phyloP scores from a whole-genome alignment of 306 rosid species.

The Casuarina cunninghamiana region DNA sequence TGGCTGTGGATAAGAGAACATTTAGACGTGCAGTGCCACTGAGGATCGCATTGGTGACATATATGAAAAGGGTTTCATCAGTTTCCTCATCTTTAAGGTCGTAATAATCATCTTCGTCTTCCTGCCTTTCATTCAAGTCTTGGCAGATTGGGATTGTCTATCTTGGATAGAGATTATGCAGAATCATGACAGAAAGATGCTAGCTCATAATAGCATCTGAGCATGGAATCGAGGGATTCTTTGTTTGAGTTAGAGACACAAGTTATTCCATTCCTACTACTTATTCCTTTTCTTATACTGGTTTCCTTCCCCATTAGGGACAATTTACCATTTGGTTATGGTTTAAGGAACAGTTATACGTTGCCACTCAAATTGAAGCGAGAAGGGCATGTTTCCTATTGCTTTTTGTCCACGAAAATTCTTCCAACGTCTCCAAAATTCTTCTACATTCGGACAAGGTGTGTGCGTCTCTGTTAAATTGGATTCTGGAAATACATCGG shows the following conservation, averaged over 20 bases:
- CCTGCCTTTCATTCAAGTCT: constrained; percentile 33
- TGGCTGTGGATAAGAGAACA: constrained; percentile 57
- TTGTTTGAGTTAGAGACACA: constrained; percentile 26
- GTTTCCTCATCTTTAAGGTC: constrained; percentile 31
- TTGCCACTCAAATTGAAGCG: too few species aligned
- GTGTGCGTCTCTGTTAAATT: too few species aligned
- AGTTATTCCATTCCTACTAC: constrained; percentile 20
- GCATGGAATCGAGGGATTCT: constrained; percentile 26
- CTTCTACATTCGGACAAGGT: too few species aligned
- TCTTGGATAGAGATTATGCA: constrained; percentile 14
- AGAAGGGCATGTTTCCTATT: too few species aligned
- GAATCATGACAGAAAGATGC: constrained; percentile 11
- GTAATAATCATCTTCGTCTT: constrained; percentile 29
- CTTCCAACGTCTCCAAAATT: too few species aligned
- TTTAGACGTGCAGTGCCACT: constrained; percentile 70
- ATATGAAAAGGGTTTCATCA: constrained; percentile 45
- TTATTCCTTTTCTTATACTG: too few species aligned
- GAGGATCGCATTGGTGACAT: constrained; percentile 48
- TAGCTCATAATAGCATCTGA: background rate
- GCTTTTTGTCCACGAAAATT: too few species aligned
- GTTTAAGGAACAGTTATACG: constrained; percentile 27
- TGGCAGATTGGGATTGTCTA: constrained; percentile 41
- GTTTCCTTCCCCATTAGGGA: too few species aligned
- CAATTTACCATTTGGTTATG: constrained; percentile 42
- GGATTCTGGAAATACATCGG: too few species aligned